Base-by-base conservation (phyloP, 2,329 filamentous ascomycete genomes). In the Diplodia corticola region DNA sequence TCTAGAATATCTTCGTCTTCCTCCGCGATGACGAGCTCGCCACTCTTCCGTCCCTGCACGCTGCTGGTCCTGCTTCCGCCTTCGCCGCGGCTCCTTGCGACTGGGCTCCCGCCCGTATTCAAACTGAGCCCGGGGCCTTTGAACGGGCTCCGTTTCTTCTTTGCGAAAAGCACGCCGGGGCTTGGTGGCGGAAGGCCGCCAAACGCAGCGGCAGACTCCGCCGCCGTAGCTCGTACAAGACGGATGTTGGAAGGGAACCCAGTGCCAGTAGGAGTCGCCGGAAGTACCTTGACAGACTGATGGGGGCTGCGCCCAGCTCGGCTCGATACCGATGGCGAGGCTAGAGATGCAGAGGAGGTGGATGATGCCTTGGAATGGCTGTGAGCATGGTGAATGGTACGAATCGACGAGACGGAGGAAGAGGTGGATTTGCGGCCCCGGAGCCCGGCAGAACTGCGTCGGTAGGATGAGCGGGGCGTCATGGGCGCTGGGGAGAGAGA, bases 361-460 rank as follows among this genome's bases (percentile, higher is more conserved):
- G 93, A 97, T 0, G 92, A 96, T 0, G 95, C 93, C 78, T 98
- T 98, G 24, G 93, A 97, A 76, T 97, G 94, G 1, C 90, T 89
- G 75, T 95, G 91, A 63, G 90, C 88, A 70, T 93, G 91, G 73
- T 94, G 93, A 74, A 98, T 92, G 51, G 91, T 96, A 67, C 95
- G 89, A 66, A 99, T 89, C 0, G 93, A 97, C 0, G 93, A 97
- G 17, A 99, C 89, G 0, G 93, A 98, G 0, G 93, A 97, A 0
- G 93, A 97, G 0, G 95, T 99, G 0, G 94, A 98, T 77, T 98
- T 98, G 68, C 95, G 88, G 44, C 95, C 94, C 30, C 93, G 88
- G 51, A 98, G 85, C 33, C 94, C 93, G 50, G 85, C 87, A 5
- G 92, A 96, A 2, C 92, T 88, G 40, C 93, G 90, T 12, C 95